Evolutionary conservation across 768 basidiomycete species (phyloP).

Genomic region (Naganishia randhawae): DNA sequence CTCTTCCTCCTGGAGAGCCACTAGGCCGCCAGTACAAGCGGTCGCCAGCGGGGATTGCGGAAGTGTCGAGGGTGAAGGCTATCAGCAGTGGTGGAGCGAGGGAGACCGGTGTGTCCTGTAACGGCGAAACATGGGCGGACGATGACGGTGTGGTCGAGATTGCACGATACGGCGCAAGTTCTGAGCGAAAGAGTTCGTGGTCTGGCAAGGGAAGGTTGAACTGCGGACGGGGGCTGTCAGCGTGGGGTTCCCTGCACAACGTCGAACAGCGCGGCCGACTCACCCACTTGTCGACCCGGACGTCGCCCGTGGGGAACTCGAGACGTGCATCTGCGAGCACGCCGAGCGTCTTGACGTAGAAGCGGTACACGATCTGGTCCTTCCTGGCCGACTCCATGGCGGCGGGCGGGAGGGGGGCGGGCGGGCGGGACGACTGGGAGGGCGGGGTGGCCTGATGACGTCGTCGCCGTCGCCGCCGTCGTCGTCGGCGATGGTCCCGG

Average conservation of each 20-base stretch:
- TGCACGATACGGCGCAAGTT: constrained; percentile 41
- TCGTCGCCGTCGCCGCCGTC: too few species aligned
- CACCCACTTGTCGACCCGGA: constrained; percentile 49
- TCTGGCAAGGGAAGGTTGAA: constrained; percentile 47
- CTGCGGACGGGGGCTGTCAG: constrained; percentile 22
- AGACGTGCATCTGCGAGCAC: constrained; percentile 44
- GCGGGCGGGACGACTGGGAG: too few species aligned
- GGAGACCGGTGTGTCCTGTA: neutral
- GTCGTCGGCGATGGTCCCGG: too few species aligned
- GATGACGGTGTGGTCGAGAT: constrained; percentile 35
- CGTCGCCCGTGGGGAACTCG: constrained; percentile 21
- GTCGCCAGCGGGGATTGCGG: constrained; percentile 40
- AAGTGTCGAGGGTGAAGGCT: constrained; percentile 48
- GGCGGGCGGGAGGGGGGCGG: neutral
- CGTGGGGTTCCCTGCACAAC: neutral
- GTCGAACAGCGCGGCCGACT: neutral
- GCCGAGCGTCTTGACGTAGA: constrained; percentile 47
- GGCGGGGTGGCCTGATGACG: too few species aligned
- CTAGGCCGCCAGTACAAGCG: neutral
- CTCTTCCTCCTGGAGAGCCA: constrained; percentile 32
- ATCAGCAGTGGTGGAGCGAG: constrained; percentile 44
- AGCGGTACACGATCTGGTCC: constrained; percentile 47
- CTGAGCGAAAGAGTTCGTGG: constrained; percentile 41
- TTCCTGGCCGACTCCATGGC: neutral
- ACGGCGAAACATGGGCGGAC: constrained; percentile 25